Evolutionary conservation across 768 basidiomycete species (phyloP).

Genomic region (Nidularia pulvinata): DNA sequence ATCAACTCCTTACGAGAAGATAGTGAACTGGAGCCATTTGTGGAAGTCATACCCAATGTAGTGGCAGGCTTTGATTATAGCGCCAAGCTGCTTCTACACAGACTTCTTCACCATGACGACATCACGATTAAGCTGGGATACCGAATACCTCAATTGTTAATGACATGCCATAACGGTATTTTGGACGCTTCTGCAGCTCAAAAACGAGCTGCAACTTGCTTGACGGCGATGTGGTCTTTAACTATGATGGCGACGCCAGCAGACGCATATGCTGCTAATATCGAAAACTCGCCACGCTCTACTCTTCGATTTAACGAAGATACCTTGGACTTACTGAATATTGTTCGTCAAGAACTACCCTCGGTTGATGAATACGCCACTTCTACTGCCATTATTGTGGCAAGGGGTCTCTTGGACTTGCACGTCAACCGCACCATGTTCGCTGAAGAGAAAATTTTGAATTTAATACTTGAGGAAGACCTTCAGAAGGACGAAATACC

Average conservation of each 20-base stretch:
- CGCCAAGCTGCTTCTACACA: conserved; percentile 30
- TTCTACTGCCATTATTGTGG: conserved; percentile 26
- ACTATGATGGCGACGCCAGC: conserved; percentile 36
- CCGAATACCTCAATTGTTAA: conserved; percentile 31
- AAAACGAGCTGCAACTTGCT: conserved; percentile 28
- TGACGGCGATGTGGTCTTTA: conserved; percentile 38
- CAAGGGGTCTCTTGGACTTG: conserved; percentile 28
- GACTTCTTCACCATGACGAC: conserved; percentile 25
- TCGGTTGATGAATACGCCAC: conserved; percentile 18
- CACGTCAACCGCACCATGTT: conserved; percentile 19
- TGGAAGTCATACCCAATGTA: conserved; percentile 30
- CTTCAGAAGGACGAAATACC: neutral
- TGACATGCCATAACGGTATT: conserved; percentile 21
- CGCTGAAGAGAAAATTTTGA: conserved; percentile 17
- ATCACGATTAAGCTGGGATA: conserved; percentile 24
- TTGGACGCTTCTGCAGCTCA: conserved; percentile 18
- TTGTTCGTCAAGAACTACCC: conserved; percentile 15
- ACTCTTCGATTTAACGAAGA: conserved; percentile 30
- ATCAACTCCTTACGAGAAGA: conserved; percentile 30
- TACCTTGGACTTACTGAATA: conserved; percentile 22
- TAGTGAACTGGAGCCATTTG: conserved; percentile 30
- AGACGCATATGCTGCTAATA: conserved; percentile 3
- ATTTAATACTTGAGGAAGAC: conserved; percentile 5
- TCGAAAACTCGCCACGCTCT: conserved; percentile 10
- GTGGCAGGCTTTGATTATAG: conserved; percentile 35